phyloP scores from a whole-genome alignment of 2,329 filamentous ascomycete genomes.

The Microcyclosporella mali region DNA sequence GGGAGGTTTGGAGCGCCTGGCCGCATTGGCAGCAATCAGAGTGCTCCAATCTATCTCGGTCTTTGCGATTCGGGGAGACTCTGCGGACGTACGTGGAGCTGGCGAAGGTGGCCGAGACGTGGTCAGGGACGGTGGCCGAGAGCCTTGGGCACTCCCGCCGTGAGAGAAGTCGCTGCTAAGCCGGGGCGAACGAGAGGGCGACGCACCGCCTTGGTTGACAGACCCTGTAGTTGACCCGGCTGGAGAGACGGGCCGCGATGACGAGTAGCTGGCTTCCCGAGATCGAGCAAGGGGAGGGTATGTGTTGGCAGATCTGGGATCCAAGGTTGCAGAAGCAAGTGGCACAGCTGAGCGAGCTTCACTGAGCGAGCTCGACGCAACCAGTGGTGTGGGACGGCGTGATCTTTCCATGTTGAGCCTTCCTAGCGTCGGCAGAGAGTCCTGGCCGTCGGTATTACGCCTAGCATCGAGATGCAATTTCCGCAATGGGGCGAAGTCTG shows the following conservation, averaged over 20 bases:
- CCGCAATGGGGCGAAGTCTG: constrained; percentile 16
- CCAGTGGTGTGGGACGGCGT: constrained; percentile 22
- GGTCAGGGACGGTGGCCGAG: constrained; percentile 18
- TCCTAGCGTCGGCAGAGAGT: constrained; percentile 18
- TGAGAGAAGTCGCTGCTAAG: constrained; percentile 18
- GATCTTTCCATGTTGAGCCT: constrained; percentile 21
- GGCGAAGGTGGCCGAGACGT: constrained; percentile 26
- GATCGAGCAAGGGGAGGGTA: constrained; percentile 16
- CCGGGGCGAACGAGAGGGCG: constrained; percentile 17
- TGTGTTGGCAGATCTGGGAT: constrained; percentile 11
- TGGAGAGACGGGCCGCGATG: constrained; percentile 24
- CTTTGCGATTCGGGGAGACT: constrained; percentile 24
- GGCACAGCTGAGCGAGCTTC: constrained; percentile 17
- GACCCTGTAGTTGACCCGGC: constrained; percentile 11
- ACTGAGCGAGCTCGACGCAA: constrained; percentile 20
- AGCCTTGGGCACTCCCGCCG: constrained; percentile 13
- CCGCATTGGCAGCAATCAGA: constrained; percentile 23
- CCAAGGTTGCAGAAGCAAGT: constrained; percentile 5
- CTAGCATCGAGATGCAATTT: constrained; percentile 23
- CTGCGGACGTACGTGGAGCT: constrained; percentile 18
- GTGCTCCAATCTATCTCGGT: constrained; percentile 30
- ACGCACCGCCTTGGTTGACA: constrained; percentile 2
- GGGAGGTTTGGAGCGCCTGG: constrained; percentile 21
- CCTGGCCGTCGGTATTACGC: constrained; percentile 25
- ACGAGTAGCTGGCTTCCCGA: constrained; percentile 21